Evolutionary conservation across 257 asterid species (phyloP).

Genomic region (Capsicum chinense): DNA sequence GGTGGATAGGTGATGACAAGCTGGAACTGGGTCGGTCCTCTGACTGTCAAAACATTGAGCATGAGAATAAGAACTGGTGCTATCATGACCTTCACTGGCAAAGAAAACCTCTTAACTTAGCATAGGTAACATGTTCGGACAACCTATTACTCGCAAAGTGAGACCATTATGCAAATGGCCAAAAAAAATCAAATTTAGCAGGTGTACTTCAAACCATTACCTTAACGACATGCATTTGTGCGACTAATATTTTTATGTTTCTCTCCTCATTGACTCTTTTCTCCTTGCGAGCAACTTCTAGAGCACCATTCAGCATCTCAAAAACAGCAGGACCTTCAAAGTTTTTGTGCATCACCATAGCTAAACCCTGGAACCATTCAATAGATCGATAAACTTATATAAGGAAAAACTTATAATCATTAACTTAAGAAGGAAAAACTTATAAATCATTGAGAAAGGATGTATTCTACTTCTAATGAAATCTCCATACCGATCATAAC

Average conservation of each 20-base stretch:
- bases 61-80: not conserved
- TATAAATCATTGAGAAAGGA: not conserved
- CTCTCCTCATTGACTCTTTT: slow-evolving; percentile 76
- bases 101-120: slow-evolving; percentile 11
- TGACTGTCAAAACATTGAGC: slow-evolving; percentile 1
- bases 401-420: not conserved
- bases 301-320: slow-evolving; percentile 76
- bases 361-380: slow-evolving; percentile 65
- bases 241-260: slow-evolving; percentile 72
- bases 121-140: not conserved
- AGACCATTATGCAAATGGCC: not conserved
- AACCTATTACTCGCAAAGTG: not conserved
- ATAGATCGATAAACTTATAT: not conserved
- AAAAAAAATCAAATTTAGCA: not conserved
- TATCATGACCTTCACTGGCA: not conserved
- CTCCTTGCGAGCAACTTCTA: slow-evolving; percentile 60
- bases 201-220: slow-evolving; percentile 37
- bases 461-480: slow-evolving; percentile 19
- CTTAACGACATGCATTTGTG: slow-evolving; percentile 88
- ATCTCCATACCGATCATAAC: not conserved
- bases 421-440: not conserved
- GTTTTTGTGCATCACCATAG: slow-evolving; percentile 94
- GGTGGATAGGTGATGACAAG: not conserved
- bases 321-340: slow-evolving; percentile 80
- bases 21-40: slow-evolving; percentile 5